Conservation (phyloP, 2,329 filamentous ascomycete genomes). For the Tolypocladium album region DNA sequence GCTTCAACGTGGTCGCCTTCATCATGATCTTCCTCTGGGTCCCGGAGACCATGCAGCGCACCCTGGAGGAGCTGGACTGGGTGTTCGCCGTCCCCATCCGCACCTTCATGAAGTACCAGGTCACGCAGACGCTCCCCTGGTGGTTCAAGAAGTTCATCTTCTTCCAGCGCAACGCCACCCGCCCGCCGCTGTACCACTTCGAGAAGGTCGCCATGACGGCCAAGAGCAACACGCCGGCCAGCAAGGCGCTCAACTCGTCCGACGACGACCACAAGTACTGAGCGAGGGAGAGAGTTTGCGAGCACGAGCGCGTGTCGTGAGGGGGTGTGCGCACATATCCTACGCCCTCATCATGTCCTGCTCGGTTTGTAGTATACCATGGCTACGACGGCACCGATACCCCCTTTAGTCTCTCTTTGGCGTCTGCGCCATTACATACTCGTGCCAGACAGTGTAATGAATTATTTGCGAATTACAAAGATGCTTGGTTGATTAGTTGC, state of each 20-base stretch:
- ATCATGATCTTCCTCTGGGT: conserved; percentile 39
- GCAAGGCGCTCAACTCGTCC: background rate
- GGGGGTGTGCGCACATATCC: background rate
- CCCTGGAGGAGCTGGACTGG: conserved; percentile 39
- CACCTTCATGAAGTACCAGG: conserved; percentile 29
- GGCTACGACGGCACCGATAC: background rate
- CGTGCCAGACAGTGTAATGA: background rate
- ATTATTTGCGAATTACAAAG: background rate
- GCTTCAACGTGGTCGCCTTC: conserved; percentile 42
- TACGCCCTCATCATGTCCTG: background rate
- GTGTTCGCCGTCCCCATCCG: conserved; percentile 35
- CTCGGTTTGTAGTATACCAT: background rate
- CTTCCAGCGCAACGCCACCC: conserved; percentile 18
- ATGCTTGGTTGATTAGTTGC: background rate
- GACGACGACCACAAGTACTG: conserved; percentile 1
- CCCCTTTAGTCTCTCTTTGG: background rate
- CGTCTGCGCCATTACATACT: background rate
- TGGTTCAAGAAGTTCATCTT: conserved; percentile 21
- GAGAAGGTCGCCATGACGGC: conserved; percentile 11
- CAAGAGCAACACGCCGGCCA: background rate
- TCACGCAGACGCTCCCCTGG: conserved; percentile 19
- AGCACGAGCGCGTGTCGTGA: background rate
- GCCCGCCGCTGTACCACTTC: conserved; percentile 26
- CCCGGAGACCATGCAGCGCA: conserved; percentile 44
- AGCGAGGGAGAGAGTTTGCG: background rate